Evolutionary conservation across 129 eudicot species (phyloP).

Genomic region (Flaveria linearis): DNA sequence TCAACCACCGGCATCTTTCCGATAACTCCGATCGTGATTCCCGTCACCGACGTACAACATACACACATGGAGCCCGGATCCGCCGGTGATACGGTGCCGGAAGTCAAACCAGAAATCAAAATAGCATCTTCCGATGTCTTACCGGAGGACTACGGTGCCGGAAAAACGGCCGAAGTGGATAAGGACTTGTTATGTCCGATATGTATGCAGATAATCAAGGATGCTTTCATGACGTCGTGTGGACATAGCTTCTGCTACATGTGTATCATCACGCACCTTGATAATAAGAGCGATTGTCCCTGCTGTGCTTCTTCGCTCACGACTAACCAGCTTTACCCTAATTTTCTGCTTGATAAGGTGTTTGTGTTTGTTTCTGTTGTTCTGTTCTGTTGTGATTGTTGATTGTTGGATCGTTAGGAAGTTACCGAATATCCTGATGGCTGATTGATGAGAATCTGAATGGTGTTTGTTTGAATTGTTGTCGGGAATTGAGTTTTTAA

Average conservation of each 20-base stretch:
- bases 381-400: neutral
- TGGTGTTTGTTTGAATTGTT: neutral
- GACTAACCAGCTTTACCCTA: conserved; percentile 67
- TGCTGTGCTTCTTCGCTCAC: conserved; percentile 68
- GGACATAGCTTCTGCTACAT: conserved; percentile 94
- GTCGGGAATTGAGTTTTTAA: neutral
- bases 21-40: conserved; percentile 21
- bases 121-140: conserved; percentile 19
- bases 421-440: neutral
- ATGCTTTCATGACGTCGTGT: conserved; percentile 83
- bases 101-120: conserved; percentile 40
- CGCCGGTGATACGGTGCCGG: conserved; percentile 60
- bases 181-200: conserved; percentile 82
- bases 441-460: neutral
- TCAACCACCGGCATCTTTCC: conserved; percentile 19
- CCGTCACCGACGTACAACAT: neutral
- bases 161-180: conserved; percentile 42
- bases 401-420: neutral
- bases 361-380: neutral
- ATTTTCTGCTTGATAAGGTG: conserved; percentile 86
- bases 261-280: conserved; percentile 84
- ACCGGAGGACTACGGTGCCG: conserved; percentile 33
- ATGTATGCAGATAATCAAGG: conserved; percentile 87
- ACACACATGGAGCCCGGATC: conserved; percentile 44
- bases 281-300: conserved; percentile 80